Evolutionary conservation across 2,329 filamentous ascomycete genomes (phyloP).

Genomic region (Diaporthe ilicicola): DNA sequence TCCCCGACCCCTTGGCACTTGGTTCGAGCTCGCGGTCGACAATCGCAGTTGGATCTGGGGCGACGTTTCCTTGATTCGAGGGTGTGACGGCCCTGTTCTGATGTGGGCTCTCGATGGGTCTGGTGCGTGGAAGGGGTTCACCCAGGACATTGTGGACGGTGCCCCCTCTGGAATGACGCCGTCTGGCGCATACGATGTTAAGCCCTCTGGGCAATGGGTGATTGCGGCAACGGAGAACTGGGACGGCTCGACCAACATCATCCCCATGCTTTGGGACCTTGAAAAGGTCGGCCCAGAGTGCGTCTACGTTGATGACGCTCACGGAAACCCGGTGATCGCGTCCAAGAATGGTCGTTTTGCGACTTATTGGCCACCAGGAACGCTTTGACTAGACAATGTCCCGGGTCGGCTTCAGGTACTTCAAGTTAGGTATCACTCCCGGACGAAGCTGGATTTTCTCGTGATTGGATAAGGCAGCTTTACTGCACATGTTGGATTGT

Average conservation of each 20-base stretch:
- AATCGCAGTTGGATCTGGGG: constrained; percentile 36
- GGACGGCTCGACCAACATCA: constrained; percentile 36
- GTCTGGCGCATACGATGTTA: constrained; percentile 33
- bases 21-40: constrained; percentile 41
- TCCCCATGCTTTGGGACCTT: constrained; percentile 37
- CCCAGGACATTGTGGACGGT: constrained; percentile 37
- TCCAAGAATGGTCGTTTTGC: constrained; percentile 34
- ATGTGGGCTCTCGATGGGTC: constrained; percentile 37
- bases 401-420: not conserved
- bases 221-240: constrained; percentile 38
- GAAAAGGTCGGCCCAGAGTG: constrained; percentile 37
- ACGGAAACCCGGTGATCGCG: constrained; percentile 40
- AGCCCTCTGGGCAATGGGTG: constrained; percentile 37
- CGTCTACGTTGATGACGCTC: constrained; percentile 39
- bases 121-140: constrained; percentile 39
- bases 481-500: not conserved
- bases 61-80: constrained; percentile 42
- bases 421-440: not conserved
- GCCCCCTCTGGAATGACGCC: constrained; percentile 29
- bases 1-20: constrained; percentile 39
- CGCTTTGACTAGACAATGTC: constrained; percentile 19
- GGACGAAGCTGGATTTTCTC: not conserved
- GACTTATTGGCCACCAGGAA: constrained; percentile 30
- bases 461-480: not conserved
- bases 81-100: constrained; percentile 39